Base-by-base conservation (phyloP, 2,329 filamentous ascomycete genomes). In the Pestalotiopsis sp. region DNA sequence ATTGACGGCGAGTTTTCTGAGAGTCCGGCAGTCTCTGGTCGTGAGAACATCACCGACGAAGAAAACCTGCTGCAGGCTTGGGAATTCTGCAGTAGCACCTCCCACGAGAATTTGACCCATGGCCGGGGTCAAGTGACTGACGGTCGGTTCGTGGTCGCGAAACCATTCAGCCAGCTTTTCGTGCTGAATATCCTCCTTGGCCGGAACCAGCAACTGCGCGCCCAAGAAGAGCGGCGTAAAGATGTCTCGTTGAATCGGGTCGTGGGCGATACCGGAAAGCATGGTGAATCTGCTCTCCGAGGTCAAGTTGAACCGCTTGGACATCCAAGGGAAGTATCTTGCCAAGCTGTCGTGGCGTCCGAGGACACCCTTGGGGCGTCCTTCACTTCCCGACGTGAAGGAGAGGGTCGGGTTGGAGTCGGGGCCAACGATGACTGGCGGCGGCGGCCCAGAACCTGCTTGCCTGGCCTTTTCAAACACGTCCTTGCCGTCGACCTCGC, bases 41-140 rank as follows among this genome's bases (percentile, higher is more conserved):
- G 94, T 97, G 62, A 98, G 81, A 41, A 98, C 85, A 76, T 98
- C 95, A 40, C 96, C 96, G 1, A 98, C 95, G 71, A 95, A 98
- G 84, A 98, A 95, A 20, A 91, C 94, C 68, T 90, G 86, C 68
- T 91, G 86, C n/a, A 98, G 84, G 13, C 87, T 85, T 1, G 93
- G 92, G 75, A 98, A 97, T 72, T 92, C 81, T 0, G 93, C 90
- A 3, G 84, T 91, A 27, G 94, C 92, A 73, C 93, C 93, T 58
- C 94, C 95, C n/a, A 95, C 91, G 2, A 98, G 83, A 70, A 98
- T 96, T 75, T 98, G 93, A 67, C 95, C 95, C 95, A 98, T 98
- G 68, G 96, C 96, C 11, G 96, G 96, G 1, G 96, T 99, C 52
- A 98, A 83, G 80, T 98, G 96, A 13, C 92, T 94, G 23, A 94